Evolutionary conservation across 306 rosid genomes (phyloP), one percentile per base, ranked within the genome.

Genomic region (Medicago lupulina): DNA sequence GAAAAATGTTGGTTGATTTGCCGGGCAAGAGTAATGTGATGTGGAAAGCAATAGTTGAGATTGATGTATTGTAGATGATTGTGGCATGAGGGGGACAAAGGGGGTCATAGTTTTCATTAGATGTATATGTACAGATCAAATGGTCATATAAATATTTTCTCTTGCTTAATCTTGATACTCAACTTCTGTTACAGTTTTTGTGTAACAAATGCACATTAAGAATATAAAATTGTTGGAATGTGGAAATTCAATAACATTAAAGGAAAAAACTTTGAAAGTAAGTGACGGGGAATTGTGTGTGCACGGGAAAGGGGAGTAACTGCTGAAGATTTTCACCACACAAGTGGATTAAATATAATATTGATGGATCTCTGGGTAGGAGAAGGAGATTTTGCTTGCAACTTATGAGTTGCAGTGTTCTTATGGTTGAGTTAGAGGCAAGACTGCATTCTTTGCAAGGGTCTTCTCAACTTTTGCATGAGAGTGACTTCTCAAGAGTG

Each of bases 101-200:
- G 71, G 68, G 62, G 58, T 31, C 82, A 57, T 71, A 62, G 39
- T 76, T 80, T 83, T 66, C 77, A 17, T 57, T 25, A 66, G 82
- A 84, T 71, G 71, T 82, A 70, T 78, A 49, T 87, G 88, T 85
- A 85, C 88, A 87, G 85, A 85, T 74, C 79, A 77, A 65, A 73
- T 75, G 59, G 62, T 75, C 81, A 68, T 82, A 81, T 84, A 79
- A 21, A 84, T 82, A 72, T 44, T 69, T 79, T 80, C 31, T 71
- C 65, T 43, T 49, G 65, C 38, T 25, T 9, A 66, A 11, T 83
- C 76, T 73, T 74, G 70, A 72, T 80, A 25, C 54, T 47, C 50
- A n/a, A 21, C 74, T 11, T 58, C 9, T 62, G 53, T 44, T 78
- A 53, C 70, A 78, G 34, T 75, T 67, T 41, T 8, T 18, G 55